Conservation (phyloP, 148 eudicot species). For the Rhododendron kiyosumense region DNA sequence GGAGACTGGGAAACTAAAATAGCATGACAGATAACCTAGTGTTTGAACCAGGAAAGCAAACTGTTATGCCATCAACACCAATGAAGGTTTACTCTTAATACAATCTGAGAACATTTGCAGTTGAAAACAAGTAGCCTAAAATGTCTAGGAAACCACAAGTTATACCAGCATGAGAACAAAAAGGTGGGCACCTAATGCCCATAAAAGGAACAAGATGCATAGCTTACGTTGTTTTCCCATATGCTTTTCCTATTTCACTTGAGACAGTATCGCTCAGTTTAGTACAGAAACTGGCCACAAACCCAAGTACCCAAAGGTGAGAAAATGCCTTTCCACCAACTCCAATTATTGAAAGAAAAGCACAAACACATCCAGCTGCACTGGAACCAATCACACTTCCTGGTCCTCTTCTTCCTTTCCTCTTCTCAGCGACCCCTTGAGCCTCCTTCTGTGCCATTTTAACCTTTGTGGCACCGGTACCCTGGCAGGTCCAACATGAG, state of each 20-base stretch:
- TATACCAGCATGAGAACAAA: neutral
- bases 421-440: slow-evolving; percentile 94
- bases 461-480: slow-evolving; percentile 86
- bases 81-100: neutral
- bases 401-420: slow-evolving; percentile 95
- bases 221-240: slow-evolving; percentile 84
- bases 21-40: neutral
- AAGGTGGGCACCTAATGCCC: neutral
- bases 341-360: slow-evolving; percentile 67
- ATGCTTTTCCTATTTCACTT: slow-evolving; percentile 98
- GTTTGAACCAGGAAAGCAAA: neutral
- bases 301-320: slow-evolving; percentile 82
- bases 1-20: neutral
- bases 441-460: slow-evolving; percentile 98
- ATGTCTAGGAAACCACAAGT: neutral
- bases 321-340: slow-evolving; percentile 57
- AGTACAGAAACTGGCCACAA: slow-evolving; percentile 95
- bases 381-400: slow-evolving; percentile 97
- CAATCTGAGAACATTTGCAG: neutral
- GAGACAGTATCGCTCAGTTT: slow-evolving; percentile 93
- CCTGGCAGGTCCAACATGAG: slow-evolving; percentile 34
- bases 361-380: slow-evolving; percentile 98
- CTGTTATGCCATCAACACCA: neutral
- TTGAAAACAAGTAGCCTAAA: neutral
- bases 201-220: neutral